phyloP scores from a whole-genome alignment of 116 monocot genomes.

The Phalaenopsis hybrid region DNA sequence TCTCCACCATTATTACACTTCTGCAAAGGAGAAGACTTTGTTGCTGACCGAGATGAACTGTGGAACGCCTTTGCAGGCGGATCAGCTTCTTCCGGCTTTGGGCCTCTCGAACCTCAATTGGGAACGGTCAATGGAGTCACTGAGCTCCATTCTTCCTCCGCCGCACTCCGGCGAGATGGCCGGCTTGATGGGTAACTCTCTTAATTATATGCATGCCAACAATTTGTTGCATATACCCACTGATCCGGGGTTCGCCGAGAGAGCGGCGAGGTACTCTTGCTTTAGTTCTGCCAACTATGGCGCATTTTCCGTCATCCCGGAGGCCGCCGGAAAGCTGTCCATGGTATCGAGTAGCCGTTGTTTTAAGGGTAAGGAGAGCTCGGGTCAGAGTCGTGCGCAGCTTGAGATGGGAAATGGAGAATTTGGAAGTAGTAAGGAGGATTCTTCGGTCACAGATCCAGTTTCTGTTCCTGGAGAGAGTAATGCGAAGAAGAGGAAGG shows the following conservation, averaged over 20 bases:
- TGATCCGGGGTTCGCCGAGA: conserved; percentile 21
- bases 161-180: conserved; percentile 21
- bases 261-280: conserved; percentile 24
- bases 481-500: conserved; percentile 52
- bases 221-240: conserved; percentile 26
- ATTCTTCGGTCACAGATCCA: conserved; percentile 5
- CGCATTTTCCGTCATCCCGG: neutral
- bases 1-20: neutral
- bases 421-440: conserved; percentile 4
- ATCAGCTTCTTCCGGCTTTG: neutral
- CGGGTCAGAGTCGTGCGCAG: neutral
- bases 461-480: conserved; percentile 10
- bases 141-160: conserved; percentile 49
- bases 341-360: conserved; percentile 31
- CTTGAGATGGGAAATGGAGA: conserved; percentile 2
- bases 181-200: conserved; percentile 2
- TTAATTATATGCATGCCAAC: conserved; percentile 2
- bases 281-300: conserved; percentile 13
- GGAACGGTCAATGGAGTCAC: neutral
- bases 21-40: neutral
- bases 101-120: neutral
- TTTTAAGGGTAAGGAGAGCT: conserved; percentile 4
- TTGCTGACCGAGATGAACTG: neutral
- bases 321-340: conserved; percentile 20
- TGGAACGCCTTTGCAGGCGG: neutral